Percentiles rank a stretch among this genome's conserved stretches.
Conservation (phyloP, 2,329 filamentous ascomycete genomes). For the Nothopassalora personata region DNA sequence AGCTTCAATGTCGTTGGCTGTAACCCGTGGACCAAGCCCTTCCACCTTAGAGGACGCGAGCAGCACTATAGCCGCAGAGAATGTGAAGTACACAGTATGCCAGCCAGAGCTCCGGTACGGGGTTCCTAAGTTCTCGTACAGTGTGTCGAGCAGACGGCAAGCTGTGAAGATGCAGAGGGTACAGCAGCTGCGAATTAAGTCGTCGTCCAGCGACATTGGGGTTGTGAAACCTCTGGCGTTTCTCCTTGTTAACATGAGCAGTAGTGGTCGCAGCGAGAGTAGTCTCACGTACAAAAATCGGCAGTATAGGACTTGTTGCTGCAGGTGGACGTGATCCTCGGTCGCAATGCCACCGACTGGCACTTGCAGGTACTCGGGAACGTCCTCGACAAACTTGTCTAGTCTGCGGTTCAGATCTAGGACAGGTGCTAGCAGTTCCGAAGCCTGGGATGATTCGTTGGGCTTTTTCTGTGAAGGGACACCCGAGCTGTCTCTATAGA, state of each 20-base stretch:
- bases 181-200: slow-evolving; percentile 28
- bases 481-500: slow-evolving; percentile 18
- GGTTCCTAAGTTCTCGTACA: slow-evolving; percentile 32
- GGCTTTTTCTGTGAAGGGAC: slow-evolving; percentile 7
- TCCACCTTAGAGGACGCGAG: slow-evolving; percentile 22
- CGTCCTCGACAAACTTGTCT: slow-evolving; percentile 21
- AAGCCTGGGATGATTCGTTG: slow-evolving; percentile 6
- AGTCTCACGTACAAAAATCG: slow-evolving; percentile 24
- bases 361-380: slow-evolving; percentile 18
- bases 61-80: slow-evolving; percentile 22
- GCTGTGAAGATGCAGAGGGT: slow-evolving; percentile 30
- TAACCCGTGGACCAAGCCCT: slow-evolving; percentile 5
- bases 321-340: slow-evolving; percentile 20
- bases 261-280: slow-evolving; percentile 20
- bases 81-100: slow-evolving; percentile 26
- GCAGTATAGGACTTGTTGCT: slow-evolving; percentile 19
- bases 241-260: slow-evolving; percentile 34
- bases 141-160: slow-evolving; percentile 32
- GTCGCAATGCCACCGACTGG: not conserved
- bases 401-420: slow-evolving; percentile 21
- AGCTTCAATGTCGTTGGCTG: slow-evolving; percentile 14
- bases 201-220: slow-evolving; percentile 33
- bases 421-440: slow-evolving; percentile 19
- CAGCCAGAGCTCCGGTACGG: slow-evolving; percentile 23
- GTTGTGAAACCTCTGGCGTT: slow-evolving; percentile 7